These are phyloP conservation scores for Penicillium macrosclerotiorum DNA, from an alignment of 495 filamentous ascomycete species.

Conservation along the genomic window DNA sequence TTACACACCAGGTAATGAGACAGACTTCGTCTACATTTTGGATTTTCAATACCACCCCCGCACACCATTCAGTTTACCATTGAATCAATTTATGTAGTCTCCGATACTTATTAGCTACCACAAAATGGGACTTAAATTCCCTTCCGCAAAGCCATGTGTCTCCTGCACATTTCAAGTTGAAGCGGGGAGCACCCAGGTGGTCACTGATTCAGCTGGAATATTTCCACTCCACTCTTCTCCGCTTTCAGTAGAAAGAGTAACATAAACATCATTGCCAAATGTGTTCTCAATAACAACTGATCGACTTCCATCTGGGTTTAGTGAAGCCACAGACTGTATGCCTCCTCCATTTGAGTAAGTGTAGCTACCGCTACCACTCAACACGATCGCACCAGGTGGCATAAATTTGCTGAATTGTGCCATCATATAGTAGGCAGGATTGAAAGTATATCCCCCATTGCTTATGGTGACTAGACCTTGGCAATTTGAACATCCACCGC, in stretches of 20 bases:
- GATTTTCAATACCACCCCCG: too few relatives aligned
- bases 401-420: constrained; percentile 59
- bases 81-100: too few relatives aligned
- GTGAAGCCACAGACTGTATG: constrained; percentile 47
- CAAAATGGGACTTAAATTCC: neutral
- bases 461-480: constrained; percentile 50
- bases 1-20: too few relatives aligned
- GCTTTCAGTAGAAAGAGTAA: constrained; percentile 39
- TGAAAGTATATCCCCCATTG: constrained; percentile 41
- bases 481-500: constrained; percentile 48
- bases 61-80: too few relatives aligned
- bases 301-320: constrained; percentile 51
- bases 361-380: constrained; percentile 47
- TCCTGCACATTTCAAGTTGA: neutral
- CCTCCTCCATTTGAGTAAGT: constrained; percentile 41
- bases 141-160: too few relatives aligned
- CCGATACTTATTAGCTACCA: too few relatives aligned
- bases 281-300: constrained; percentile 55
- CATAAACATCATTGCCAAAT: constrained; percentile 48
- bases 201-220: constrained; percentile 44
- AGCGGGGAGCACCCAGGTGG: constrained; percentile 52
- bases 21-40: neutral
- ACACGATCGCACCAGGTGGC: constrained; percentile 45
- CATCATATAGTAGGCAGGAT: constrained; percentile 55
- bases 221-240: constrained; percentile 54